Evolutionary conservation across 768 basidiomycete genomes (phyloP), one percentile per base, ranked within the genome.

Genomic region (Russula dissimulans): DNA sequence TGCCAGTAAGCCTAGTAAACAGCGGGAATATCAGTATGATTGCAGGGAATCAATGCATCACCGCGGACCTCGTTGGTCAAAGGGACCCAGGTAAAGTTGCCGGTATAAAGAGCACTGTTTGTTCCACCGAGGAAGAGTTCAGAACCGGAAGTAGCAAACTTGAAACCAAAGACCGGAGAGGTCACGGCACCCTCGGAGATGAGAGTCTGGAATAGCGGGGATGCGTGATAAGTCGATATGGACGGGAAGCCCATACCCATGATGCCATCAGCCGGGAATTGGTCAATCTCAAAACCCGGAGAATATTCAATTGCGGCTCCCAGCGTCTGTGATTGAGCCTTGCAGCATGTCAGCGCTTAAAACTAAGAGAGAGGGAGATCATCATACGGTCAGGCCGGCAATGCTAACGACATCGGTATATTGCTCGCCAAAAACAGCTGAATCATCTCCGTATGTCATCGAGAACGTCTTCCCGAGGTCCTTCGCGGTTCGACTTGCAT

Each of bases 1-100:
- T 62, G 56, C 61, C 61, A 62, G 31, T 36, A 54, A 11, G 46
- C 32, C 61, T 62, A 18, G 7, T 9, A 17, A n/a, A 41, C 5
- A 11, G 15, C 10, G 4, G 15, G 36, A 3, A 3, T 10, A 18
- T 47, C 26, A 56, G 36, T 17, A 56, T 3, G 22, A 26, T 39
- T 12, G 15, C 15, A 17, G 7, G 7, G 14, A 9, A 39, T 17
- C 22, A 18, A 14, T 5, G 17, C 11, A 6, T 39, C 22, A 36
- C 34, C 7, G 12, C 45, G 5, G 5, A 46, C 45, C 45, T 0
- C 11, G 14, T 3, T 14, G 45, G 45, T 12, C 11, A 46, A 5
- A 4, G 45, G 11, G 2, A 46, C 4, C 45, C 45, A 46, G 45
- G 45, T 46, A 12, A 46, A 4, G 26, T 3, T 22, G 8, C 43